Evolutionary conservation across 2,329 filamentous ascomycete species (phyloP).

Genomic region (Gnomoniopsis sp.): DNA sequence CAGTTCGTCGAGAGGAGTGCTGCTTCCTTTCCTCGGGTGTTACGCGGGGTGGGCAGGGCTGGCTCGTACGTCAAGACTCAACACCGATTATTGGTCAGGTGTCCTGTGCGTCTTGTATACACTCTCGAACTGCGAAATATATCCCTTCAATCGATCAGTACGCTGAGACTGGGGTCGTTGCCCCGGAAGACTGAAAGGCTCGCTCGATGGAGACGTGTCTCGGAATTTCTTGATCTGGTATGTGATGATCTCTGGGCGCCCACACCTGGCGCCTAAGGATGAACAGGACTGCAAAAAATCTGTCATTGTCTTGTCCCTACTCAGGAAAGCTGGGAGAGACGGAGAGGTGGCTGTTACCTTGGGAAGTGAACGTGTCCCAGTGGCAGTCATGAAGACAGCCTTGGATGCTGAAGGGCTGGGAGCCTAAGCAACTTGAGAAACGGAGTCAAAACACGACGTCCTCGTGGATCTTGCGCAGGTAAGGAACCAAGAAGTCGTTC

Average conservation of each 20-base stretch:
- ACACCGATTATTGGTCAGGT: neutral
- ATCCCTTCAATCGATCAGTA: neutral
- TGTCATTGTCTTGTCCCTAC: neutral
- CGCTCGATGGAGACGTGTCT: neutral
- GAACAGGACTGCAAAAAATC: neutral
- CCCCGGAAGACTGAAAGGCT: neutral
- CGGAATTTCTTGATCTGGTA: slow-evolving; percentile 4
- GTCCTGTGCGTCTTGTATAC: neutral
- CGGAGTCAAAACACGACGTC: neutral
- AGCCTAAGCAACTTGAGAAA: neutral
- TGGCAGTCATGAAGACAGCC: neutral
- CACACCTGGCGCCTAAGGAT: neutral
- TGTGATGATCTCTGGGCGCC: neutral
- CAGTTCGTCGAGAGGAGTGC: too few species aligned
- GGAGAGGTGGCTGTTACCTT: neutral
- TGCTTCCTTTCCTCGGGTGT: neutral
- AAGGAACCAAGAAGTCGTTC: too few species aligned
- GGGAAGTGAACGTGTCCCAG: neutral
- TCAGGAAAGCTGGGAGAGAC: neutral
- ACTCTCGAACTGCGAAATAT: neutral
- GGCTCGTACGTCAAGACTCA: neutral
- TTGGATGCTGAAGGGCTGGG: neutral
- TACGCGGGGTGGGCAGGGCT: neutral
- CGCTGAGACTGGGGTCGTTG: neutral
- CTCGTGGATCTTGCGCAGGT: neutral